These are phyloP conservation scores for Dictyostelium brefeldianum DNA, from an alignment of 78 protist genomes.

Conservation along the genomic window DNA sequence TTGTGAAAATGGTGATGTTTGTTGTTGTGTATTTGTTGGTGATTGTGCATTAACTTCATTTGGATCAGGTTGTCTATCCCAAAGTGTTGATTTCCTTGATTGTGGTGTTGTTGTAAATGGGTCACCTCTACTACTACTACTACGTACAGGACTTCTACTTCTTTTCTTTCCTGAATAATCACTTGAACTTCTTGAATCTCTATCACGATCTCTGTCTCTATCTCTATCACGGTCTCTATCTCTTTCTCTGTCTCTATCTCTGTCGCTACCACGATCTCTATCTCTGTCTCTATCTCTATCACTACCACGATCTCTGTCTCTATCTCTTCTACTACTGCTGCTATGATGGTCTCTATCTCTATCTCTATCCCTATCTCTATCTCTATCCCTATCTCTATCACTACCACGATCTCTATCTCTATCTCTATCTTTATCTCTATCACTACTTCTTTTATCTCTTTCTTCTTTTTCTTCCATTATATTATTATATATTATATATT, in stretches of 20 bases:
- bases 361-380: constrained; percentile 20
- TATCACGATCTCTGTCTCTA: neutral
- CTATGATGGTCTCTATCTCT: constrained; percentile 28
- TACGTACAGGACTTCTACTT: neutral
- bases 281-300: neutral
- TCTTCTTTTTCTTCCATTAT: constrained; percentile 43
- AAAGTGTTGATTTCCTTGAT: constrained; percentile 23
- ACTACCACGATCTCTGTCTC: constrained; percentile 2
- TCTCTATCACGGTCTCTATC: neutral
- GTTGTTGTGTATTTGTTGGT: neutral
- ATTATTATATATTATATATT: neutral
- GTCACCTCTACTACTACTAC: neutral
- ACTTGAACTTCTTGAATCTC: neutral
- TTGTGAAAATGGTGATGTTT: neutral
- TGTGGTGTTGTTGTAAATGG: constrained; percentile 28
- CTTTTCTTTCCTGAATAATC: constrained; percentile 12
- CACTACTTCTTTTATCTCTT: constrained; percentile 35
- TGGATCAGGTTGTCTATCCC: constrained; percentile 80
- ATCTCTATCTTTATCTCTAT: constrained; percentile 17
- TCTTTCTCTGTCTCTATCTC: neutral
- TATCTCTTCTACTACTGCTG: neutral
- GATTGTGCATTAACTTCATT: constrained; percentile 27
- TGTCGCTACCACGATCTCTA: neutral
- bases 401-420: constrained; percentile 47
- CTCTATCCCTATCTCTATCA: constrained; percentile 1